phyloP scores from a whole-genome alignment of 345 rosid species.

The Triadica sebifera region DNA sequence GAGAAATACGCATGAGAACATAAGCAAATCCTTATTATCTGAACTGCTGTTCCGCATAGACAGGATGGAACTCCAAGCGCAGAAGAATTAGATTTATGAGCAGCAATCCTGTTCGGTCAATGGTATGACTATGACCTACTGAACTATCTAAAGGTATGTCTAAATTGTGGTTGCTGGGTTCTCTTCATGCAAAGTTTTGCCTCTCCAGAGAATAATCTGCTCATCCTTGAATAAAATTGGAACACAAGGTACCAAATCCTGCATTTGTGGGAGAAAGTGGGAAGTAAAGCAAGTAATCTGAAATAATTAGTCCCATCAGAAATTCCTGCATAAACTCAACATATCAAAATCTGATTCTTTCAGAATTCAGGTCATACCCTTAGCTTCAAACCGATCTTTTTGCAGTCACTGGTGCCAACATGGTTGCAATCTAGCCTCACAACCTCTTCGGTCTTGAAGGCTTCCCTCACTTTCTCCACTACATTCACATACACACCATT shows the following conservation, averaged over 20 bases:
- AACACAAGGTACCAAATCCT: conserved; percentile 84
- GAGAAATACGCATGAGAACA: too few species aligned
- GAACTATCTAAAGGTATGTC: background rate
- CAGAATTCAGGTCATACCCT: conserved; percentile 40
- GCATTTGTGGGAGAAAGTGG: conserved; percentile 22
- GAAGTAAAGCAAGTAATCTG: conserved; percentile 6
- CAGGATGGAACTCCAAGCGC: too few species aligned
- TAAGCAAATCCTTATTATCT: too few species aligned
- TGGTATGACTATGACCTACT: too few species aligned
- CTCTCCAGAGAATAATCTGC: conserved; percentile 85
- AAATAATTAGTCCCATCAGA: background rate
- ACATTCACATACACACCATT: conserved; percentile 89
- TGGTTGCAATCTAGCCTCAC: conserved; percentile 79
- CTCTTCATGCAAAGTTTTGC: conserved; percentile 32
- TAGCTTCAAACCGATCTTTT: conserved; percentile 77
- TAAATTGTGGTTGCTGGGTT: background rate
- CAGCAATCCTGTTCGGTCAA: too few species aligned
- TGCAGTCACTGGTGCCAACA: conserved; percentile 81
- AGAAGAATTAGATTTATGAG: too few species aligned
- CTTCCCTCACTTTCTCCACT: conserved; percentile 65
- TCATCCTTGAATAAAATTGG: conserved; percentile 86
- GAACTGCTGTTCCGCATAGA: too few species aligned
- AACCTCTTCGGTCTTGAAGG: conserved; percentile 60
- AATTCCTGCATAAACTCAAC: background rate
- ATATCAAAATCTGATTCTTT: background rate